Evolutionary conservation across 2,329 filamentous ascomycete genomes (phyloP).

Genomic region (Ophiosphaerella herpotricha): DNA sequence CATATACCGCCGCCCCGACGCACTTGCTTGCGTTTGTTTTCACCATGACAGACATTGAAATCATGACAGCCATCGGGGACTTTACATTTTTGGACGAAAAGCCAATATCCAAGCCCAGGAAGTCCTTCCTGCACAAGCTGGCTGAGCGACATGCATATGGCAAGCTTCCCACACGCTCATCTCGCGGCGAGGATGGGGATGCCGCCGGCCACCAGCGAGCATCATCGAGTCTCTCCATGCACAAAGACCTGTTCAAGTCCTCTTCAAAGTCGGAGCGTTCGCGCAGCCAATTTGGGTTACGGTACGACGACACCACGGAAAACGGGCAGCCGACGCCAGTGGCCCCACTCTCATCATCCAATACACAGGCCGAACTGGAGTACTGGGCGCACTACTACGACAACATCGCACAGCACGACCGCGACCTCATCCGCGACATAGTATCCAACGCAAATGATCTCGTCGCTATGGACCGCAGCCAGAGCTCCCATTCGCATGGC

Average conservation of each 20-base stretch:
- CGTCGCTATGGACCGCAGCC: too few relatives aligned
- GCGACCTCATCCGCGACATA: too few relatives aligned
- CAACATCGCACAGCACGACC: not conserved
- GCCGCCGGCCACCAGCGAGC: not conserved
- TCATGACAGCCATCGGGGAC: conserved; percentile 17
- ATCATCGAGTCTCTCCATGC: conserved; percentile 5
- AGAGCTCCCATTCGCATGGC: too few relatives aligned
- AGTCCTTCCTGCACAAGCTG: conserved; percentile 20
- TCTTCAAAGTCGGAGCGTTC: conserved; percentile 9
- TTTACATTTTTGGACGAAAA: conserved; percentile 12
- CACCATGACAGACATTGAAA: conserved; percentile 7
- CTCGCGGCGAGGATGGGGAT: conserved; percentile 2
- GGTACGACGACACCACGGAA: conserved; percentile 2
- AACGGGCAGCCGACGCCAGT: not conserved
- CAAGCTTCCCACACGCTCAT: conserved; percentile 15
- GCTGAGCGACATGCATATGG: conserved; percentile 14
- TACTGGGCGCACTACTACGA: not conserved
- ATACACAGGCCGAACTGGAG: not conserved
- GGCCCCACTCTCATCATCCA: not conserved
- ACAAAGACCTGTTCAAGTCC: conserved; percentile 4
- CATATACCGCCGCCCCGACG: not conserved
- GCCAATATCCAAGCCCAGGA: conserved; percentile 12
- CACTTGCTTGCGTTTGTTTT: not conserved
- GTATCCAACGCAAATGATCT: too few relatives aligned
- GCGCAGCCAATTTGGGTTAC: conserved; percentile 4